These are phyloP conservation scores for Phaeotremella skinneri DNA, from an alignment of 768 basidiomycete species.

Conservation along the genomic window DNA sequence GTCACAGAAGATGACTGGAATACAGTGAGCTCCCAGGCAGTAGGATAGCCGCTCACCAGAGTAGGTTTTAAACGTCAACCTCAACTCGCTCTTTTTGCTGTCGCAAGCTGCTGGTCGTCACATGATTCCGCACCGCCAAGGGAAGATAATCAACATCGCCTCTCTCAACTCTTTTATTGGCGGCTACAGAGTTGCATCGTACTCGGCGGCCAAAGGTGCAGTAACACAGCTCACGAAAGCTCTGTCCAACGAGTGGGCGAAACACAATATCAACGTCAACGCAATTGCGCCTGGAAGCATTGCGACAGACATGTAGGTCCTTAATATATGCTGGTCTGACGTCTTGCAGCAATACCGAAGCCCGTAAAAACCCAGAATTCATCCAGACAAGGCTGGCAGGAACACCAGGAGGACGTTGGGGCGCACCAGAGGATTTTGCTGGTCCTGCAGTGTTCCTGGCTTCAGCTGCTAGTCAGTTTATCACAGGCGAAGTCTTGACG, in stretches of 20 bases:
- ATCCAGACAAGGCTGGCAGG: slow-evolving; percentile 66
- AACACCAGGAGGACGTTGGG: slow-evolving; percentile 72
- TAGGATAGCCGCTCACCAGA: slow-evolving; percentile 11
- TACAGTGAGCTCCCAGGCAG: slow-evolving; percentile 54
- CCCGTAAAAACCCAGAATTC: slow-evolving; percentile 62
- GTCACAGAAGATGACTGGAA: slow-evolving; percentile 67
- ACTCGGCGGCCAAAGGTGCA: slow-evolving; percentile 78
- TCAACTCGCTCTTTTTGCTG: slow-evolving; percentile 78
- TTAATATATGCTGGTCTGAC: slow-evolving; percentile 3
- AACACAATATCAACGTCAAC: slow-evolving; percentile 79
- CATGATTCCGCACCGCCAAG: slow-evolving; percentile 65
- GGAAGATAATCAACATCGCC: slow-evolving; percentile 69
- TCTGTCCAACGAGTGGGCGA: slow-evolving; percentile 86
- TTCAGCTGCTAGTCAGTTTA: slow-evolving; percentile 64
- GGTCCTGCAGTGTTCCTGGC: slow-evolving; percentile 69
- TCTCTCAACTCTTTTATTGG: slow-evolving; percentile 53
- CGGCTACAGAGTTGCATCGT: slow-evolving; percentile 75
- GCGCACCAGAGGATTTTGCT: slow-evolving; percentile 66
- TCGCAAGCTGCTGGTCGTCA: slow-evolving; percentile 78
- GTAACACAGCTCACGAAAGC: slow-evolving; percentile 62
- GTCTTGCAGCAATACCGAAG: slow-evolving; percentile 59
- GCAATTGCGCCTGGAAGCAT: slow-evolving; percentile 83
- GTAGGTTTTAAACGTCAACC: slow-evolving; percentile 78
- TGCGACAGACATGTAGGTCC: slow-evolving; percentile 75
- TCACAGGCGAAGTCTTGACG: slow-evolving; percentile 66